phyloP scores from a whole-genome alignment of 495 filamentous ascomycete genomes.

The Penicillium verhagenii region DNA sequence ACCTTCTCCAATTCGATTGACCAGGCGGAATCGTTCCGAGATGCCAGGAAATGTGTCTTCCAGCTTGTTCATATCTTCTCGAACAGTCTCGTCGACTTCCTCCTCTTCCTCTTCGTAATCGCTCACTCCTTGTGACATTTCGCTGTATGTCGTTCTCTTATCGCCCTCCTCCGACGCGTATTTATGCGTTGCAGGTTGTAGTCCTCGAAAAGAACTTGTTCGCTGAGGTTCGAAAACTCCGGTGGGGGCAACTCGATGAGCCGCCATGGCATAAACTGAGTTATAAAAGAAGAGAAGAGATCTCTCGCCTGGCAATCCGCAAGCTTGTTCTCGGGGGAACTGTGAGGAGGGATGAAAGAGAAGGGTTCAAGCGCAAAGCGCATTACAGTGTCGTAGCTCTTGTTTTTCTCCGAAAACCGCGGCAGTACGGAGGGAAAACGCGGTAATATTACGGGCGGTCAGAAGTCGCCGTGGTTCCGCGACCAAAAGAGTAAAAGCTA shows the following conservation, averaged over 20 bases:
- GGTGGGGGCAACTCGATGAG: conserved; percentile 22
- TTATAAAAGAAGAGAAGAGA: neutral
- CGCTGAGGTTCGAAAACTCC: conserved; percentile 27
- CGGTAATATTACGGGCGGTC: conserved; percentile 19
- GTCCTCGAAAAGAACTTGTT: conserved; percentile 14
- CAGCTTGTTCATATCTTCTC: conserved; percentile 82
- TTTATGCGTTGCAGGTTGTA: conserved; percentile 11
- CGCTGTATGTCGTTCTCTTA: conserved; percentile 24
- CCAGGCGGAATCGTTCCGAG: conserved; percentile 76
- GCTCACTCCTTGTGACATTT: conserved; percentile 14
- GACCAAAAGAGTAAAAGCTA: conserved; percentile 29
- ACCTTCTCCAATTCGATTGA: conserved; percentile 98
- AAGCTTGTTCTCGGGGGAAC: neutral
- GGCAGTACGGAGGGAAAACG: conserved; percentile 5
- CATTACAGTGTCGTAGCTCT: neutral
- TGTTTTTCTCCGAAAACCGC: conserved; percentile 22
- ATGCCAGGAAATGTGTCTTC: conserved; percentile 82
- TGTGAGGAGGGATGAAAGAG: neutral
- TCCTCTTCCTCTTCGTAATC: conserved; percentile 29
- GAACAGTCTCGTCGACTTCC: conserved; percentile 68
- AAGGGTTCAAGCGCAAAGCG: neutral
- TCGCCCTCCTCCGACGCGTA: conserved; percentile 33
- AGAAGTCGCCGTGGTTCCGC: neutral
- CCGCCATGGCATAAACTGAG: conserved; percentile 25
- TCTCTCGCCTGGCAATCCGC: neutral